These are phyloP conservation scores for Ambrosia hybrid DNA, from an alignment of 140 eudicot species.

Conservation along the genomic window DNA sequence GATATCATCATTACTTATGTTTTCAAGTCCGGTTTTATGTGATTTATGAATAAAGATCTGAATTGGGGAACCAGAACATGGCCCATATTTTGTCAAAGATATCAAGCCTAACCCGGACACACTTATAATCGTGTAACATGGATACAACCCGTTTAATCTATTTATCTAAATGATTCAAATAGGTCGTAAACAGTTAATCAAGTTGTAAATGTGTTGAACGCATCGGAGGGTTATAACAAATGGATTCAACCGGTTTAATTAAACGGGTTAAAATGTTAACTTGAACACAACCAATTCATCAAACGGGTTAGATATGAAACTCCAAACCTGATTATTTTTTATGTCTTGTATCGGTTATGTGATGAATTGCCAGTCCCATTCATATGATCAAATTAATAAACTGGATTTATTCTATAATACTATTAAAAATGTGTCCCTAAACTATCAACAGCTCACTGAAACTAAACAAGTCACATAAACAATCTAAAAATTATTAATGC, in stretches of 20 bases:
- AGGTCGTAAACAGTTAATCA: not conserved
- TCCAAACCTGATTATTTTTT: not conserved
- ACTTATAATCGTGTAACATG: not conserved
- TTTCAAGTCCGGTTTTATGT: too few species aligned
- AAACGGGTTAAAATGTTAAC: not conserved
- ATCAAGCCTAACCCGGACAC: not conserved
- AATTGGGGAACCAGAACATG: too few species aligned
- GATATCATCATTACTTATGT: too few species aligned
- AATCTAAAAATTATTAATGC: constrained; percentile 24
- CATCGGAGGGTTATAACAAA: not conserved
- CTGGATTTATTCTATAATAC: constrained; percentile 20
- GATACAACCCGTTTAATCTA: not conserved
- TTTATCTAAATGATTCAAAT: not conserved
- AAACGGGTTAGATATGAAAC: not conserved
- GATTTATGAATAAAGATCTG: too few species aligned
- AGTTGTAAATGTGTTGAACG: not conserved
- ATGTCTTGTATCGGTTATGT: not conserved
- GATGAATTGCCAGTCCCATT: not conserved
- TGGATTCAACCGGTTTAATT: not conserved
- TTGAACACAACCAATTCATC: not conserved
- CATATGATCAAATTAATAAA: not conserved
- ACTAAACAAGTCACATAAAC: constrained; percentile 10
- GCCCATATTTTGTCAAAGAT: not conserved
- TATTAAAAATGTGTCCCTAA: constrained; percentile 23
- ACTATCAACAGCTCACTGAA: constrained; percentile 19